Conservation (phyloP, 2,329 filamentous ascomycete genomes). For the Trichothecium roseum region DNA sequence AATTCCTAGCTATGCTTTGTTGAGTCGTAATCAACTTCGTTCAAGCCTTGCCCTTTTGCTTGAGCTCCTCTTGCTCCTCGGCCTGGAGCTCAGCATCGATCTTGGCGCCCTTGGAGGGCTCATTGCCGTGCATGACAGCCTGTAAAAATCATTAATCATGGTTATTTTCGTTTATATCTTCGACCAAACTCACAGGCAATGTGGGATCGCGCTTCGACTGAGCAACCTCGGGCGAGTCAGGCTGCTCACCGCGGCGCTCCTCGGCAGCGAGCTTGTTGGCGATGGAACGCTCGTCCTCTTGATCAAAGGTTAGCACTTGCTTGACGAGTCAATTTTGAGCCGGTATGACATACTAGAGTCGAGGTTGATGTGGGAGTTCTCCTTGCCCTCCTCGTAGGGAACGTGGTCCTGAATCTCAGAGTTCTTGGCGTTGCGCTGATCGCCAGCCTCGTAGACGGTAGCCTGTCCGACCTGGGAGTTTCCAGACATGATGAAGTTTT, state of each 20-base stretch:
- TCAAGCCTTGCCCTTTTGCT: conserved; percentile 35
- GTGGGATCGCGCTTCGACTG: conserved; percentile 50
- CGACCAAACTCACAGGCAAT: conserved; percentile 32
- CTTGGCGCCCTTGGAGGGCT: conserved; percentile 62
- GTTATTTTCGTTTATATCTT: no score
- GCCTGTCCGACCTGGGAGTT: conserved; percentile 57
- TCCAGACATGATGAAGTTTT: conserved; percentile 22
- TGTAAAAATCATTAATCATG: conserved; percentile 12
- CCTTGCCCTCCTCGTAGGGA: conserved; percentile 62
- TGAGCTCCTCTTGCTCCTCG: conserved; percentile 56
- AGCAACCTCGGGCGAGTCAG: conserved; percentile 31
- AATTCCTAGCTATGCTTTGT: neutral
- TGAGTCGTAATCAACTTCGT: neutral
- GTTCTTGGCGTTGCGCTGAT: conserved; percentile 57
- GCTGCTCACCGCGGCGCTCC: conserved; percentile 32
- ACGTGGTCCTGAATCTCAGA: conserved; percentile 37
- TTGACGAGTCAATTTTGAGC: neutral
- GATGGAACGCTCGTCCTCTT: conserved; percentile 62
- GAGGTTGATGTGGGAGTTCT: conserved; percentile 54
- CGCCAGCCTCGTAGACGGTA: conserved; percentile 62
- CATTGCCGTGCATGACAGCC: conserved; percentile 60
- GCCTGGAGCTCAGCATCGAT: conserved; percentile 58
- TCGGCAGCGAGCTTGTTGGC: conserved; percentile 61
- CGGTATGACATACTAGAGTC: conserved; percentile 55
- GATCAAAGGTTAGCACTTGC: conserved; percentile 9